These are phyloP conservation scores for Penicillium sclerotigenum DNA, from an alignment of 2,329 filamentous ascomycete genomes.

Conservation along the genomic window DNA sequence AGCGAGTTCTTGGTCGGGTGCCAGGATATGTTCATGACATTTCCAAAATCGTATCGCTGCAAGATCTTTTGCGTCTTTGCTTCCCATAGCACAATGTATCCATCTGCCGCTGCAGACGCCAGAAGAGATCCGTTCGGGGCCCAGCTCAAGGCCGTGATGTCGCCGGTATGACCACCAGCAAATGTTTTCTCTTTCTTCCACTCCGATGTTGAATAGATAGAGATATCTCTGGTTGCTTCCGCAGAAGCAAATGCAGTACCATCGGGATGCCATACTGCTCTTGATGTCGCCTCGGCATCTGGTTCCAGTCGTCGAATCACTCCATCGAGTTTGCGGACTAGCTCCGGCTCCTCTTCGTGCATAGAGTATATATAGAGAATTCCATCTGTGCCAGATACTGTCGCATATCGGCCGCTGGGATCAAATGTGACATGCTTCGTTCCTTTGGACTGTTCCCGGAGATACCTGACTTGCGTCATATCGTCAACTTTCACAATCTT, in stretches of 20 bases:
- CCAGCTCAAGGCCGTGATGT: conserved; percentile 86
- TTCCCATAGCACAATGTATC: conserved; percentile 70
- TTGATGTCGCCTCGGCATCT: conserved; percentile 71
- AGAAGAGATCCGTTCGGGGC: conserved; percentile 91
- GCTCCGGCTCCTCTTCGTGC: conserved; percentile 70
- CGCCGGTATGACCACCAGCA: conserved; percentile 71
- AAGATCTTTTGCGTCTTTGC: conserved; percentile 80
- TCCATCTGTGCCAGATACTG: conserved; percentile 85
- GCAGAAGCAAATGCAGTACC: conserved; percentile 84
- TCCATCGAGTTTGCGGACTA: conserved; percentile 81
- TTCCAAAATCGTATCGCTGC: conserved; percentile 72
- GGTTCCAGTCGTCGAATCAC: conserved; percentile 75
- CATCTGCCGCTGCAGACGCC: conserved; percentile 57
- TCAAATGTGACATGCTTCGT: conserved; percentile 92
- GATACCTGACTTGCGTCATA: conserved; percentile 69
- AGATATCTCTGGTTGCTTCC: conserved; percentile 76
- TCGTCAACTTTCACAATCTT: conserved; percentile 83
- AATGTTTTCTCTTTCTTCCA: conserved; percentile 86
- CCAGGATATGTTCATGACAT: conserved; percentile 84
- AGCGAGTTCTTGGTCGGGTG: conserved; percentile 84
- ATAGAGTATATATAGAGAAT: conserved; percentile 87
- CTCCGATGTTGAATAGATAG: conserved; percentile 81
- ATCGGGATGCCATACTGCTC: conserved; percentile 87
- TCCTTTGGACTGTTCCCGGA: conserved; percentile 80
- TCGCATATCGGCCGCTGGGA: conserved; percentile 68